Conservation (phyloP, 2,329 filamentous ascomycete species). For the Fusarium mangiferae region DNA sequence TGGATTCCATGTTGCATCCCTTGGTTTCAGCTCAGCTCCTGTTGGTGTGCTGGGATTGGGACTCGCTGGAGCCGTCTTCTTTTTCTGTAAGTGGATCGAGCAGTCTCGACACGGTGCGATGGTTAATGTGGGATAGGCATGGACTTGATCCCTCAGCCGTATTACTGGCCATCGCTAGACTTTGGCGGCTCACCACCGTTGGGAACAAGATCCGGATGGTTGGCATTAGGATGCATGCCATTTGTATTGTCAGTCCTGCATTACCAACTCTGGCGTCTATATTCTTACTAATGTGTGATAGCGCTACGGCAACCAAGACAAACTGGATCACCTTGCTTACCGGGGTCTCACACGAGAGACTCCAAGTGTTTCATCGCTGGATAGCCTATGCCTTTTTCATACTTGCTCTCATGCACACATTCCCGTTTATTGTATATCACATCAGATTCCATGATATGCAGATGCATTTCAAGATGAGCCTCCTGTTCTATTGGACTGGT, state of each 20-base stretch:
- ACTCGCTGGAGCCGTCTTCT: not conserved
- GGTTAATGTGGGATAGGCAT: not conserved
- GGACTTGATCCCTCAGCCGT: not conserved
- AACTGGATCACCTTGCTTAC: not conserved
- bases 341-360: not conserved
- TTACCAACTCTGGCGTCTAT: rapidly evolving
- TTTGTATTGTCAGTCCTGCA: not conserved
- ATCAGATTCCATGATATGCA: not conserved
- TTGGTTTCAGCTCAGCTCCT: not conserved
- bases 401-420: not conserved
- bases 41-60: not conserved
- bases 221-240: not conserved
- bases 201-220: not conserved
- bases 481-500: not conserved
- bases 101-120: rapidly evolving
- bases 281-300: not conserved
- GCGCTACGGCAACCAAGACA: not conserved
- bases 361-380: not conserved
- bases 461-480: not conserved
- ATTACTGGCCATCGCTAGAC: not conserved
- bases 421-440: not conserved
- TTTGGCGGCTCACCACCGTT: not conserved
- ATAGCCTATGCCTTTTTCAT: not conserved
- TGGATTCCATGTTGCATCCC: not conserved
- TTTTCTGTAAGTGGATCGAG: not conserved